These are phyloP conservation scores for Obelidium mucronatum DNA, from an alignment of 192 early-diverging fungal genomes.

Conservation along the genomic window DNA sequence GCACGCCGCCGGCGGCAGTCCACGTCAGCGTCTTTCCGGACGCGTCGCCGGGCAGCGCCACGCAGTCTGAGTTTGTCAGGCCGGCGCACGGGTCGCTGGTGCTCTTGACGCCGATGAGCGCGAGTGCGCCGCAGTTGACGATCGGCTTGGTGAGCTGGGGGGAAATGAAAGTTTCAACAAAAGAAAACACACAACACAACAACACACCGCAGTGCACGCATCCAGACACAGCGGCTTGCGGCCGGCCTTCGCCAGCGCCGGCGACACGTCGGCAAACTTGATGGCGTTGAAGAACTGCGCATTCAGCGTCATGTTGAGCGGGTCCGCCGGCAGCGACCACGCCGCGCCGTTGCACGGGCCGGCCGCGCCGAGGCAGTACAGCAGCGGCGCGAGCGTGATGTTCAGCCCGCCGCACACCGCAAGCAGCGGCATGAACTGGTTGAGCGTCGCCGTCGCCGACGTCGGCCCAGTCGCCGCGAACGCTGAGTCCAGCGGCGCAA, in stretches of 20 bases:
- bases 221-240: slow-evolving; percentile 9
- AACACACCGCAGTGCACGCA: background rate
- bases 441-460: slow-evolving; percentile 7
- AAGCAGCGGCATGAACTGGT: slow-evolving; percentile 25
- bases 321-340: slow-evolving; percentile 21
- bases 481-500: background rate
- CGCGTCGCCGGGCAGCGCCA: background rate
- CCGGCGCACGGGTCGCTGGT: slow-evolving; percentile 11
- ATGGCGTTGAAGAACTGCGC: slow-evolving; percentile 22
- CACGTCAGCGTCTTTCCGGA: slow-evolving; percentile 5
- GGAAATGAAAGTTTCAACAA: background rate
- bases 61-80: slow-evolving; percentile 10
- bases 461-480: background rate
- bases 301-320: slow-evolving; percentile 3
- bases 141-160: slow-evolving; percentile 3
- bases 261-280: slow-evolving; percentile 16
- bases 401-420: slow-evolving; percentile 1
- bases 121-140: background rate
- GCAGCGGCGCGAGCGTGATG: background rate
- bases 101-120: background rate
- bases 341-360: slow-evolving; percentile 8
- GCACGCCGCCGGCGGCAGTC: background rate
- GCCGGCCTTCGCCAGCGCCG: background rate
- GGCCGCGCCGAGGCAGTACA: slow-evolving; percentile 20
- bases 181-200: background rate